Evolutionary conservation across 78 protist genomes (phyloP), one percentile per base, ranked within the genome.

Genomic region (Mantamonas sphyraenae): DNA sequence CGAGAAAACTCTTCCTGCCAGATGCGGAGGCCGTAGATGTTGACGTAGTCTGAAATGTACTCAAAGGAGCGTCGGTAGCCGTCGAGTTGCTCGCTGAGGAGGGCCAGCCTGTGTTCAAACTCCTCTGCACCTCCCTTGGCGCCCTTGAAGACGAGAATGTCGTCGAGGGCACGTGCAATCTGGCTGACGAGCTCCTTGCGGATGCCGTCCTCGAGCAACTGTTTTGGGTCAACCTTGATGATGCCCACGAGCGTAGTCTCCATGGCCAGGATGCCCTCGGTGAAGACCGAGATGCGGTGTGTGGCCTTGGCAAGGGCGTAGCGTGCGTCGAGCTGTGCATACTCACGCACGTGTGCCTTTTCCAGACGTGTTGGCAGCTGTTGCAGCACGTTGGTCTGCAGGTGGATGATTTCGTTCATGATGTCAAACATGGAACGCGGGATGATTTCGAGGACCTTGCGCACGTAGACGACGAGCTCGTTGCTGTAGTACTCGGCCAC

Each of bases 191-290:
- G 83, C 77, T 94, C 97, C 69, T 82, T 83, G 33, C 96, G 83
- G 60, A 96, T 84, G 61, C 98, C 98, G 39, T 93, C 97, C 70
- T 93, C 95, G 2, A 93, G 64, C n/a, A 88, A 64, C 65, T 74
- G 74, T 50, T 81, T 82, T 19, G 93, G 95, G 65, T 87, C 88
- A 0, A 90, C 82, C 50, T 81, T 37, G 45, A 93, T 76, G 38
- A 93, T 73, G n/a, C 99, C 99, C 16, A 96, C 82, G 35, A 93
- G 82, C 2, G 98, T 96, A 22, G 47, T 85, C 60, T 93, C 85
- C 99, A 96, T 96, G 16, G 97, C 97, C 12, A 95, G 73, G 14
- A 96, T 90, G 61, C 99, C 99, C 34, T 87, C 90, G 3, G 99
- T 87, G 74, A 92, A 92, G 16, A 91, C 86, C 1, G 94, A 82